These are phyloP conservation scores for Trebouxiophyceae sp. DNA, from an alignment of 163 green algal genomes.

Conservation along the genomic window DNA sequence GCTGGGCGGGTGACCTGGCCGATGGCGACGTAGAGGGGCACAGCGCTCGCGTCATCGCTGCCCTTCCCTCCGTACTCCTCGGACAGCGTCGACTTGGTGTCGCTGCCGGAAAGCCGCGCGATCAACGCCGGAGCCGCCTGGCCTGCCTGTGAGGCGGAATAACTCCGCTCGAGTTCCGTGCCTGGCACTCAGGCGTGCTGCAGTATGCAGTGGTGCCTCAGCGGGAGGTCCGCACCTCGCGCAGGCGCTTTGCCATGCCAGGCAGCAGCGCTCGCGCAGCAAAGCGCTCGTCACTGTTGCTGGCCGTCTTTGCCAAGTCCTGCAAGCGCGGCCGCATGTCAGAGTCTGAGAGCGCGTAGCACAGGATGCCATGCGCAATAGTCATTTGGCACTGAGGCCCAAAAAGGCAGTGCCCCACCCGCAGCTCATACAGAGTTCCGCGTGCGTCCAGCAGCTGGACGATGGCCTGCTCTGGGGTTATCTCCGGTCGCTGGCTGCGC, in stretches of 20 bases:
- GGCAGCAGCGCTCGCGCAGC: conserved; percentile 30
- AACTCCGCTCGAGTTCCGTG: too few relatives aligned
- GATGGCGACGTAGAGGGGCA: conserved; percentile 22
- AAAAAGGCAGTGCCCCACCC: neutral
- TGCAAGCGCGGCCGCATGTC: conserved; percentile 2
- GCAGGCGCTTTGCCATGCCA: conserved; percentile 34
- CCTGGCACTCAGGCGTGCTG: neutral
- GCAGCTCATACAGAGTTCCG: conserved; percentile 21
- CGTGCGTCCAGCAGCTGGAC: conserved; percentile 23
- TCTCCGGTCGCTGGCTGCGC: conserved; percentile 7
- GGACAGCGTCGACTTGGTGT: conserved; percentile 25
- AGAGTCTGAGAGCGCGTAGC: neutral
- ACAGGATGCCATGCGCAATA: neutral
- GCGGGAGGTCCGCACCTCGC: conserved; percentile 10
- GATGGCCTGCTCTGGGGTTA: conserved; percentile 9
- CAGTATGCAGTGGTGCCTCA: neutral
- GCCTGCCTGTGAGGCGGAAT: conserved; percentile 5
- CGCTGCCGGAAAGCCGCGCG: conserved; percentile 7
- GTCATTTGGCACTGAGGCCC: neutral
- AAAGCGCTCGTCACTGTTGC: conserved; percentile 34
- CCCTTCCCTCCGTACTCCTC: conserved; percentile 35
- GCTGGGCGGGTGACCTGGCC: conserved; percentile 10
- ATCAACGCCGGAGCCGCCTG: conserved; percentile 15
- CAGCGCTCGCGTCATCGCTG: conserved; percentile 9
- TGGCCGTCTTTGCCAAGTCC: conserved; percentile 16